Base-by-base conservation (phyloP, 2,329 filamentous ascomycete genomes). In the Diatrype stigma region DNA sequence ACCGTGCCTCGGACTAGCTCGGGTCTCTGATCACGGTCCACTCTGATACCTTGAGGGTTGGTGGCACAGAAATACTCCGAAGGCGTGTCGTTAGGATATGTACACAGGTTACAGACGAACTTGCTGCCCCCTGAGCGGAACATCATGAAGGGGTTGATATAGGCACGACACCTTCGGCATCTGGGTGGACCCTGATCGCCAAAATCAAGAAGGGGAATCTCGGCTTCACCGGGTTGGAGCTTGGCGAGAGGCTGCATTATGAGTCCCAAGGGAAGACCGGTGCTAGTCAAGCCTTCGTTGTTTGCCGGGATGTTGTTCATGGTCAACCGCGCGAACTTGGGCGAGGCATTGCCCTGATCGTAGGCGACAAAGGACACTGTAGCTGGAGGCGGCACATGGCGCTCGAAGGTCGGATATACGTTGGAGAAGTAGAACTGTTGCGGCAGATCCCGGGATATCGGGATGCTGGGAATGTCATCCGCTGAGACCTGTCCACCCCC, bases 121-220 rank as follows among this genome's bases (percentile, higher is more conserved):
- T 96, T 96, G 73, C 93, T 96, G 51, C 94, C 94, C 35, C 93
- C 93, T 16, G 88, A 87, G 52, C 88, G 83, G 78, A 99, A 99
- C 66, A 92, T 89, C 94, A 99, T 97, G 68, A 99, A 99, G 2
- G 94, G 94, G 66, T 99, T 99, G 73, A 99, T 95, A 72, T 99
- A 99, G 14, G 93, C 88, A 66, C 94, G 82, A 75, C 94, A 99
- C 72, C 94, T 81, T 62, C 90, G 84, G 71, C 94, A 99, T 68
- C 94, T 83, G 21, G 94, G 94, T 38, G 94, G 94, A 0, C 94
- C 94, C 37, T 75, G 74, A 40, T 96, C 91, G 46, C 94, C 94
- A 77, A 97, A 99, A 71, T 99, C 94, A 22, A 99, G 79, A 4
- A 99, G 87, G 1, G 94, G 94, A 49, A 99, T 86, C 1, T 90